phyloP scores from a whole-genome alignment of 1,139 yeast species.

The Nakaseomyces delphensis region DNA sequence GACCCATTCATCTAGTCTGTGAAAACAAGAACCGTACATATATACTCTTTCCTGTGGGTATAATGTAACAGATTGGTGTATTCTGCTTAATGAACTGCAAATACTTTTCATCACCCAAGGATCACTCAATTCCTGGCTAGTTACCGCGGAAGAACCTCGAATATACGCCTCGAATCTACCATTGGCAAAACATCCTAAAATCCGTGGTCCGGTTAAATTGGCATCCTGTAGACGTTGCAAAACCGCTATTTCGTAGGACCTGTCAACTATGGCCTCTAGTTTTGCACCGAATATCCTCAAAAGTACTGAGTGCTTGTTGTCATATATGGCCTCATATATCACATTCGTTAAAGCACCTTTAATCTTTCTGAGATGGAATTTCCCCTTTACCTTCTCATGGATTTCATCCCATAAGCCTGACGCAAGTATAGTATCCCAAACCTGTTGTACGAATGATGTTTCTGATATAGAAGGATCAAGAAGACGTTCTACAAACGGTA shows the following conservation, averaged over 20 bases:
- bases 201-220: slow-evolving; percentile 64
- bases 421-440: slow-evolving; percentile 54
- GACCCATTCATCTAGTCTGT: slow-evolving; percentile 63
- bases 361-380: slow-evolving; percentile 7
- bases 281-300: slow-evolving; percentile 84
- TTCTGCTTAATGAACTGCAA: not conserved
- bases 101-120: slow-evolving; percentile 15
- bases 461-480: slow-evolving; percentile 68
- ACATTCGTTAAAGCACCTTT: slow-evolving; percentile 90
- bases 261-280: slow-evolving; percentile 71
- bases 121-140: slow-evolving; percentile 59
- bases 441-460: slow-evolving; percentile 78
- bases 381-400: not conserved
- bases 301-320: slow-evolving; percentile 36
- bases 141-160: slow-evolving; percentile 48
- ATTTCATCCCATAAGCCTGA: slow-evolving; percentile 31
- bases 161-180: slow-evolving; percentile 90
- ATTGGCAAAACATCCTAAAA: slow-evolving; percentile 75
- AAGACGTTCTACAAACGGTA: slow-evolving; percentile 31
- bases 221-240: slow-evolving; percentile 59
- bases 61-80: not conserved
- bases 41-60: not conserved
- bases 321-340: slow-evolving; percentile 36
- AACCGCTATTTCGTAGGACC: slow-evolving; percentile 62
- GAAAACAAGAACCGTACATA: slow-evolving; percentile 44